A percentile compares a stretch with the other conserved stretches of the same genome.
Conservation (phyloP, 371 early-diverging fungal genomes). For the Antonospora locustae region DNA sequence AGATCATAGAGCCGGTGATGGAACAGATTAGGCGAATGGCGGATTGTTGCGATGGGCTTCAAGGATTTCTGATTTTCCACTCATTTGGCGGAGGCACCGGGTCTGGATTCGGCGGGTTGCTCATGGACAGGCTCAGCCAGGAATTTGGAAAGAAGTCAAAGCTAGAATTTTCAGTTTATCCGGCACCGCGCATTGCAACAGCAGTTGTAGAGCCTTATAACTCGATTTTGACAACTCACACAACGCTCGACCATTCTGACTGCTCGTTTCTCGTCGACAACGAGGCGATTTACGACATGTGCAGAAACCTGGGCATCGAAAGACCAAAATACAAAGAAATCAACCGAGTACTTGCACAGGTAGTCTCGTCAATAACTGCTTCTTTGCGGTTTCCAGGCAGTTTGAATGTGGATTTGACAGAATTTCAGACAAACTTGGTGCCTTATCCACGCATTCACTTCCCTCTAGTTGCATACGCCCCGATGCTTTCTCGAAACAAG, state of each 20-base stretch:
- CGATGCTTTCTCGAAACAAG: slow-evolving; percentile 71
- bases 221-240: slow-evolving; percentile 83
- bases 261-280: slow-evolving; percentile 97
- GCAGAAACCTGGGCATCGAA: slow-evolving; percentile 88
- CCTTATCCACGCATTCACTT: slow-evolving; percentile 84
- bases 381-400: slow-evolving; percentile 83
- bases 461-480: slow-evolving; percentile 79
- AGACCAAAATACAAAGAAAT: slow-evolving; percentile 89
- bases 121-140: slow-evolving; percentile 80
- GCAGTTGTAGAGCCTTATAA: slow-evolving; percentile 82
- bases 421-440: slow-evolving; percentile 88
- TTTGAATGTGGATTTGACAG: slow-evolving; percentile 80
- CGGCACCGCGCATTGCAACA: slow-evolving; percentile 88
- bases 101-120: slow-evolving; percentile 89
- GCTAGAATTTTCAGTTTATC: slow-evolving; percentile 93
- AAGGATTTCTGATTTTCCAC: slow-evolving; percentile 49
- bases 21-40: slow-evolving; percentile 88
- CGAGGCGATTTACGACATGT: slow-evolving; percentile 82
- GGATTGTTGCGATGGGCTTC: slow-evolving; percentile 75
- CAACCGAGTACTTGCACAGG: slow-evolving; percentile 94
- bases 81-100: slow-evolving; percentile 96
- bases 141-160: slow-evolving; percentile 96
- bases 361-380: slow-evolving; percentile 95
- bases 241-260: slow-evolving; percentile 89
- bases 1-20: slow-evolving; percentile 78